These are phyloP conservation scores for Populus davidiana DNA, from an alignment of 345 rosid species.

Conservation along the genomic window DNA sequence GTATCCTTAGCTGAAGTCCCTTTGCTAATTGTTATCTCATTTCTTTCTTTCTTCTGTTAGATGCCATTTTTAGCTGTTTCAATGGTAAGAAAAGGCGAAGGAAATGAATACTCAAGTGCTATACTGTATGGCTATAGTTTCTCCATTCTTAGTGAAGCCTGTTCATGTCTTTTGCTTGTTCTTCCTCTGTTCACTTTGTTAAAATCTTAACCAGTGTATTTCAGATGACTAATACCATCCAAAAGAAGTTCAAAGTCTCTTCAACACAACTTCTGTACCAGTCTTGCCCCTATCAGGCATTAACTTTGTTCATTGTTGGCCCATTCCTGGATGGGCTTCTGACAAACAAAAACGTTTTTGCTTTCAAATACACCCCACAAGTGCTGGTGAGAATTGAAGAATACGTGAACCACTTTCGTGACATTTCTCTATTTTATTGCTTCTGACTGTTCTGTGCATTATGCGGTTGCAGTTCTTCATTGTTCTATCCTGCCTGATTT, in stretches of 20 bases:
- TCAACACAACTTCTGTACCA: constrained; percentile 98
- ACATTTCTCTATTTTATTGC: not conserved
- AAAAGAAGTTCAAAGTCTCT: constrained; percentile 98
- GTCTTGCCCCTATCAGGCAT: constrained; percentile 97
- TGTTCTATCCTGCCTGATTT: constrained; percentile 94
- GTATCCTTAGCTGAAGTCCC: constrained; percentile 60
- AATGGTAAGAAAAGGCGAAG: not conserved
- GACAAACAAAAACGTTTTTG: constrained; percentile 89
- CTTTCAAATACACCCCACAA: constrained; percentile 93
- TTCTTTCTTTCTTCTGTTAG: not conserved
- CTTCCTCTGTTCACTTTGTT: constrained; percentile 11
- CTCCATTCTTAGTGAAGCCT: not conserved
- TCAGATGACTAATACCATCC: constrained; percentile 99
- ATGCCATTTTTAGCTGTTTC: constrained; percentile 5
- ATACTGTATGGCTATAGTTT: not conserved
- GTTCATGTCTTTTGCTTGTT: not conserved
- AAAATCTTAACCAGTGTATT: constrained; percentile 46
- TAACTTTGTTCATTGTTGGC: constrained; percentile 81
- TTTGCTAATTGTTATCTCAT: constrained; percentile 16
- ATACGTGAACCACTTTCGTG: not conserved
- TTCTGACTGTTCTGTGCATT: constrained; percentile 13
- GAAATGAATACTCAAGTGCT: not conserved
- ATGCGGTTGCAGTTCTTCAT: constrained; percentile 89
- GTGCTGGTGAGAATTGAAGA: constrained; percentile 71
- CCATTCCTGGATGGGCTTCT: constrained; percentile 96